phyloP scores from a whole-genome alignment of 352 stramenopile species.

The Bremia lactucae region DNA sequence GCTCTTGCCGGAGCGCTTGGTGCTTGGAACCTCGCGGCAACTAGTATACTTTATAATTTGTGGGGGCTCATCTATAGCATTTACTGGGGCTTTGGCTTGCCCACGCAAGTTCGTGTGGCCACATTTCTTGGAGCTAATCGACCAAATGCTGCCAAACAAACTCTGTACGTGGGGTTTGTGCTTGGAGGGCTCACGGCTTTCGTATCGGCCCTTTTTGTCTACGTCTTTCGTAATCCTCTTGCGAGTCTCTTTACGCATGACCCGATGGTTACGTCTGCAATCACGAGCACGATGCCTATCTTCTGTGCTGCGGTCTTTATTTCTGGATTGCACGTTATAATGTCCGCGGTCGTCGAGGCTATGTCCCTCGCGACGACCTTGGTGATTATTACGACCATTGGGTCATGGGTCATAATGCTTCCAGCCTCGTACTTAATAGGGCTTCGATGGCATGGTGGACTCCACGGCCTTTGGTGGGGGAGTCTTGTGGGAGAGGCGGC shows the following conservation, averaged over 20 bases:
- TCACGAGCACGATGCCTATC: slow-evolving; percentile 47
- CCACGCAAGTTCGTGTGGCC: slow-evolving; percentile 62
- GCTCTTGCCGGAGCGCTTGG: slow-evolving; percentile 58
- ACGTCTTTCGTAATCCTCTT: slow-evolving; percentile 36
- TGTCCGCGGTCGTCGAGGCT: slow-evolving; percentile 66
- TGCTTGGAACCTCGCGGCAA: slow-evolving; percentile 52
- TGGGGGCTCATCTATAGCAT: slow-evolving; percentile 75
- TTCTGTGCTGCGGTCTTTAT: slow-evolving; percentile 67
- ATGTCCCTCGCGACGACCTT: slow-evolving; percentile 68
- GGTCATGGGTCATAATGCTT: slow-evolving; percentile 66
- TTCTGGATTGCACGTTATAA: slow-evolving; percentile 66
- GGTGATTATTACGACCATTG: slow-evolving; percentile 53
- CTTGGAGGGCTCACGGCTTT: slow-evolving; percentile 43
- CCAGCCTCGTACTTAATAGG: slow-evolving; percentile 50
- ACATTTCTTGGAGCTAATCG: slow-evolving; percentile 69
- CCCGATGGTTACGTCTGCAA: slow-evolving; percentile 30
- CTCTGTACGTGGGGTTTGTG: slow-evolving; percentile 51
- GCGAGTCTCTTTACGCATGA: slow-evolving; percentile 64
- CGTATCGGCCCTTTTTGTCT: slow-evolving; percentile 39
- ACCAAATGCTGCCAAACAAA: slow-evolving; percentile 41
- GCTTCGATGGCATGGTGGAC: slow-evolving; percentile 33
- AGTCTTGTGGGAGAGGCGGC: slow-evolving; percentile 55
- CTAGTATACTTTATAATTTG: slow-evolving; percentile 76
- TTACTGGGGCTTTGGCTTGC: slow-evolving; percentile 78
- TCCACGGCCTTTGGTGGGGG: slow-evolving; percentile 66